Evolutionary conservation across 2,329 filamentous ascomycete genomes (phyloP).

Genomic region (Dothistroma septosporum): DNA sequence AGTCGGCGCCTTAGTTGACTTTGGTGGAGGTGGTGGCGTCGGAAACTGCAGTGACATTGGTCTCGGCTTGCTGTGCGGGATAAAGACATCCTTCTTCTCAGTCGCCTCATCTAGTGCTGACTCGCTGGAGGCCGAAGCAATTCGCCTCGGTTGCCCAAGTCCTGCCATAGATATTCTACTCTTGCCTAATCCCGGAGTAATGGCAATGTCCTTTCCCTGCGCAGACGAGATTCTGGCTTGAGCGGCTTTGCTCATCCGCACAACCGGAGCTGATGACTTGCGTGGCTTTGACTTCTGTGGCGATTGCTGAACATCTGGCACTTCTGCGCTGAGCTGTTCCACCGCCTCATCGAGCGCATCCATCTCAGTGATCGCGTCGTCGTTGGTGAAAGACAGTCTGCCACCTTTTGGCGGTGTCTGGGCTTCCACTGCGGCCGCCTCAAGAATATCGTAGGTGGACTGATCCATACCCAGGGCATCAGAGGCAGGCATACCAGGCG

Average conservation of each 20-base stretch:
- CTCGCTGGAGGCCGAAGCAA: constrained; percentile 19
- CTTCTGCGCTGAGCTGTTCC: constrained; percentile 39
- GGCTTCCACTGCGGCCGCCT: constrained; percentile 25
- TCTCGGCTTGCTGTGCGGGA: constrained; percentile 42
- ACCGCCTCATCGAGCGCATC: constrained; percentile 52
- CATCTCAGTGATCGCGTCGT: constrained; percentile 49
- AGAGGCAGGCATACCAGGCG: background rate
- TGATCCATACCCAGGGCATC: background rate
- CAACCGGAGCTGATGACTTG: constrained; percentile 27
- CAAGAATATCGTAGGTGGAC: constrained; percentile 24
- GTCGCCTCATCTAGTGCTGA: constrained; percentile 6
- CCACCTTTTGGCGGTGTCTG: constrained; percentile 14
- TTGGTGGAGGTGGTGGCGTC: constrained; percentile 44
- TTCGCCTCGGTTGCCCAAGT: constrained; percentile 18
- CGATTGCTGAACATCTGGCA: constrained; percentile 33
- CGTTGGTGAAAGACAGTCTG: constrained; percentile 27
- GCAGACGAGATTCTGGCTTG: constrained; percentile 31
- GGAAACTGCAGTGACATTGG: constrained; percentile 48
- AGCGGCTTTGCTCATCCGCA: constrained; percentile 32
- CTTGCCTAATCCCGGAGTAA: constrained; percentile 14
- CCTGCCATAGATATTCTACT: constrained; percentile 21
- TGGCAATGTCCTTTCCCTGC: constrained; percentile 26
- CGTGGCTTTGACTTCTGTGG: constrained; percentile 26
- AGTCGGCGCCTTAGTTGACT: constrained; percentile 50
- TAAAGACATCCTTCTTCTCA: constrained; percentile 28